Evolutionary conservation across 306 rosid species (phyloP).

Genomic region (Glycine latifolia): DNA sequence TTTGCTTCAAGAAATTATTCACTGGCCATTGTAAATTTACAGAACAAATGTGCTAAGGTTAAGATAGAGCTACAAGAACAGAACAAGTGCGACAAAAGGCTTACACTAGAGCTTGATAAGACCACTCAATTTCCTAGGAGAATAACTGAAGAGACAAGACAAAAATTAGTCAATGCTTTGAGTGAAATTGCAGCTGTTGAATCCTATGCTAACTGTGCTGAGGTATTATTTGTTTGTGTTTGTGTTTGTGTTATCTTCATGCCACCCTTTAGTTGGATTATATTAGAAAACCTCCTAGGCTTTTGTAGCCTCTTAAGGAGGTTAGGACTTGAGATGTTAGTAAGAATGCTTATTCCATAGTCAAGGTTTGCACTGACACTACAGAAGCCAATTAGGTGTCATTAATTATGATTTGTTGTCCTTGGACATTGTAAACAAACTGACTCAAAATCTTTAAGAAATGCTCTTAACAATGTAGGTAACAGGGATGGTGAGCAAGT

Average conservation of each 20-base stretch:
- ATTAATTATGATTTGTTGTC: no score
- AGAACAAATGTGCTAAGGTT: slow-evolving; percentile 42
- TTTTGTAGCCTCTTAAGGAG: no score
- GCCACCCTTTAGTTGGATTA: neutral
- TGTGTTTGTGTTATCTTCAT: neutral
- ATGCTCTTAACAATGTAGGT: no score
- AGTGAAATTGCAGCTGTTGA: slow-evolving; percentile 4
- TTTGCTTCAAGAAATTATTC: neutral
- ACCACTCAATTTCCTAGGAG: slow-evolving; percentile 22
- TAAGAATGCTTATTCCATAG: no score
- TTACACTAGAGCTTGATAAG: slow-evolving; percentile 17
- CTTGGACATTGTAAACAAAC: no score
- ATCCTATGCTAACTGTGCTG: slow-evolving; percentile 5
- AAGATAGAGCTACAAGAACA: slow-evolving; percentile 41
- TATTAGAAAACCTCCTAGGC: neutral
- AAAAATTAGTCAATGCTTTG: neutral
- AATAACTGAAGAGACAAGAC: slow-evolving; percentile 12
- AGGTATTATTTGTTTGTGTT: slow-evolving; percentile 33
- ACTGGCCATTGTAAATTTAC: slow-evolving; percentile 1
- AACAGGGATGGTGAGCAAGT: no score
- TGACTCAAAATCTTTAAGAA: no score
- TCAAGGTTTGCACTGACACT: no score
- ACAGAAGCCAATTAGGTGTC: no score
- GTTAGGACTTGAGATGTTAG: no score
- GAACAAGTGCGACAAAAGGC: slow-evolving; percentile 28